Evolutionary conservation across 352 stramenopile species (phyloP).

Genomic region (Globisporangium radiosum): DNA sequence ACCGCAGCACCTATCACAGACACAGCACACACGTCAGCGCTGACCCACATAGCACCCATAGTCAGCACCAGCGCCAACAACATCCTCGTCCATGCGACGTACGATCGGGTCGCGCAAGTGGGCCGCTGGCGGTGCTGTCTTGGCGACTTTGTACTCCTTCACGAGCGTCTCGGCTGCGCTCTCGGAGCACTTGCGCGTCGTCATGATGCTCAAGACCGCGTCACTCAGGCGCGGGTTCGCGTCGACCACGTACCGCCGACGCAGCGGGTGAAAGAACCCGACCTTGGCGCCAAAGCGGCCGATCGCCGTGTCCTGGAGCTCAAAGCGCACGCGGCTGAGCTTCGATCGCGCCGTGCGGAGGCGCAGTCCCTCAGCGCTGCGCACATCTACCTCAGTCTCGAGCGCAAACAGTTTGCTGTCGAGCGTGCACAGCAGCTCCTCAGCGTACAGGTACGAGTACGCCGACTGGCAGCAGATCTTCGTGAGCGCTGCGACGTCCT

Average conservation of each 20-base stretch:
- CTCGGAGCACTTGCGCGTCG: conserved; percentile 69
- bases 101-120: conserved; percentile 73
- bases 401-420: conserved; percentile 62
- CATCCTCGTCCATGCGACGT: conserved; percentile 5
- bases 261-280: conserved; percentile 68
- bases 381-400: conserved; percentile 26
- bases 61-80: not conserved
- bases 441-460: conserved; percentile 78
- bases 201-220: conserved; percentile 69
- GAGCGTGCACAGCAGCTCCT: conserved; percentile 68
- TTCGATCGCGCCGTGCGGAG: conserved; percentile 64
- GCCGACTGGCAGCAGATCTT: conserved; percentile 84
- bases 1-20: conserved; percentile 55
- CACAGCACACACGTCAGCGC: too few relatives aligned
- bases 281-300: conserved; percentile 61
- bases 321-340: conserved; percentile 58
- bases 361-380: conserved; percentile 26
- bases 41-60: not conserved
- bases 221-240: conserved; percentile 52
- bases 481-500: conserved; percentile 64
- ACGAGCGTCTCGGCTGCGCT: conserved; percentile 46
- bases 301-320: conserved; percentile 69
- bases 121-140: conserved; percentile 46
- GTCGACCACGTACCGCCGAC: conserved; percentile 53
- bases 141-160: conserved; percentile 54